Base-by-base conservation (phyloP, 805 yeast genomes). In the Kazachstania psychrophila region DNA sequence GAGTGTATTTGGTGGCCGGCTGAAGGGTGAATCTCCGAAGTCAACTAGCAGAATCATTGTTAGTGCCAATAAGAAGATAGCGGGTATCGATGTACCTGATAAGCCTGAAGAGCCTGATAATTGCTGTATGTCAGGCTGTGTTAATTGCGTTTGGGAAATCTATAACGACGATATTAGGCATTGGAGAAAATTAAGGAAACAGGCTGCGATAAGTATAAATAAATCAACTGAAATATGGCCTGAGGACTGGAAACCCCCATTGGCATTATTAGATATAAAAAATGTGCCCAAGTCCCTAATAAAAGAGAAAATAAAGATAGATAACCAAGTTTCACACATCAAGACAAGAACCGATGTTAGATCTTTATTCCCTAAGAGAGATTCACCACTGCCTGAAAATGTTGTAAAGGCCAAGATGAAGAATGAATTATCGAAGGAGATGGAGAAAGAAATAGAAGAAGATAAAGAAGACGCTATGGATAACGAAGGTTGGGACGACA, bases 51-150 rank as follows among this genome's bases (percentile, higher is more conserved):
- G 70, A 30, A 43, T 51, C 27, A 31, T 48, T 1, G 33, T 45
- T 4, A 43, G 47, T 4, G 47, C 37, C 7, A 28, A 34, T 11
- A 41, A 51, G 14, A 13, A 36, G 10, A 57, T 64, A 22, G 78
- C 71, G 0, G 96, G 96, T 0, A 66, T 92, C 0, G 57, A 54
- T 6, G 94, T 89, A 0, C 95, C 96, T 3, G 75, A 72, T n/a
- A 72, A 70, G 53, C 97, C 98, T 0, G 65, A 62, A 4, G 95
- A 85, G 48, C 97, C 97, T 2, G 95, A 88, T 48, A 87, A 89
- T 58, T 89, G 98, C 58, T 89, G 98, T 60, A 87, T 87, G 95
- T 79, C 92, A 40, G 98, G 98, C 1, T 89, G 98, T 59, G 77
- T 85, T 22, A 87, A 89, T 60, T 89, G 98, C 59, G 97, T 89